These are phyloP conservation scores for Microthlaspi erraticum DNA, from an alignment of 345 rosid species.

Conservation along the genomic window DNA sequence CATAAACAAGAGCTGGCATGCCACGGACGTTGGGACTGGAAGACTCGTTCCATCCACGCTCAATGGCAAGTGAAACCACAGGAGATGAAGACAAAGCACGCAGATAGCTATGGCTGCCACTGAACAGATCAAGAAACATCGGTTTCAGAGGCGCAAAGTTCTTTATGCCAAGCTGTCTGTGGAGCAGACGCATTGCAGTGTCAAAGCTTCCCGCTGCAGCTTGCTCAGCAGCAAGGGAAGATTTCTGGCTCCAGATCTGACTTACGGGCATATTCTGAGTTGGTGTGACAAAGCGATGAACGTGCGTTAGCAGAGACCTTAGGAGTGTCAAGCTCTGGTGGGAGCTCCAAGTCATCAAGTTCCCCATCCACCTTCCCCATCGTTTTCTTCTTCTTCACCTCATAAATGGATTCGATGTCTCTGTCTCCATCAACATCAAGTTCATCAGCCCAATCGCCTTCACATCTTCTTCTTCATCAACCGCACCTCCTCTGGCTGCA, in stretches of 20 bases:
- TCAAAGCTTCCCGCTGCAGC: conserved; percentile 93
- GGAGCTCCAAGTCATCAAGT: conserved; percentile 89
- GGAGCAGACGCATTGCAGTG: conserved; percentile 88
- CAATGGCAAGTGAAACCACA: conserved; percentile 78
- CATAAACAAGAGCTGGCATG: conserved; percentile 79
- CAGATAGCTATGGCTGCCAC: conserved; percentile 81
- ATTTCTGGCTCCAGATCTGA: conserved; percentile 87
- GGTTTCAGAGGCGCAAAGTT: conserved; percentile 76
- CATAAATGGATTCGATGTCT: conserved; percentile 56
- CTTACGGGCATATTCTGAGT: conserved; percentile 86
- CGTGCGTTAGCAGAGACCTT: conserved; percentile 61
- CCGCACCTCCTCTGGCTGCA: conserved; percentile 55
- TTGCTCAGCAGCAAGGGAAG: conserved; percentile 93
- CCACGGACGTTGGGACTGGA: conserved; percentile 84
- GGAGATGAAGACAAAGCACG: conserved; percentile 85
- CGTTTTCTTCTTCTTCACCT: conserved; percentile 67
- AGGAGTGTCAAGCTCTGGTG: conserved; percentile 85
- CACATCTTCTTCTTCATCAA: conserved; percentile 78
- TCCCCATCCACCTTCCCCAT: conserved; percentile 90
- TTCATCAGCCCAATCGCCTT: conserved; percentile 88
- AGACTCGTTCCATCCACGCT: conserved; percentile 82
- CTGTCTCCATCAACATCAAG: conserved; percentile 79
- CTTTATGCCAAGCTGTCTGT: conserved; percentile 86
- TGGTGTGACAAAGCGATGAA: conserved; percentile 82
- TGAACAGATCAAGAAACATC: conserved; percentile 69